Evolutionary conservation across 2,329 filamentous ascomycete genomes (phyloP).

Genomic region (Sodiomyces alkalinus): DNA sequence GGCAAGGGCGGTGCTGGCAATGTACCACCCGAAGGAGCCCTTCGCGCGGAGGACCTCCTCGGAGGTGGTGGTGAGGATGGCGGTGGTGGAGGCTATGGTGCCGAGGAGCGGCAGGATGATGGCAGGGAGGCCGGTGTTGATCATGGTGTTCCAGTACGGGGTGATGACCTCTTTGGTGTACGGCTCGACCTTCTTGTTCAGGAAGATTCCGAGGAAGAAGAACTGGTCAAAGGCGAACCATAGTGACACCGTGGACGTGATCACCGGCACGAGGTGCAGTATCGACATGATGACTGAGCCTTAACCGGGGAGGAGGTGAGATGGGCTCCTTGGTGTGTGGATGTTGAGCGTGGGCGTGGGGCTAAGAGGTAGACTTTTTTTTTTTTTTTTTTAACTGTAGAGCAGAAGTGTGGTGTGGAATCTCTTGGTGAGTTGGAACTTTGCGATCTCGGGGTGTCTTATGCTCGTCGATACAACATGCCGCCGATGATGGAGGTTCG

Average conservation of each 20-base stretch:
- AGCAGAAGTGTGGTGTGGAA: no score
- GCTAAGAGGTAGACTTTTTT: no score
- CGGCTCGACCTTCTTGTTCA: constrained; percentile 1
- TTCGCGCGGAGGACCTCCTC: background rate
- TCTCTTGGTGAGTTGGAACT: no score
- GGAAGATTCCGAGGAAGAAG: constrained; percentile 1
- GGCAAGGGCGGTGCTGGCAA: background rate
- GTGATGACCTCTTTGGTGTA: constrained; percentile 1
- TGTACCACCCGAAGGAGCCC: background rate
- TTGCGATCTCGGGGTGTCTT: no score
- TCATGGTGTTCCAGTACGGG: constrained; percentile 1
- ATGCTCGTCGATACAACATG: no score
- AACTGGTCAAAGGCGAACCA: constrained; percentile 3
- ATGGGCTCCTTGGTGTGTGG: no score
- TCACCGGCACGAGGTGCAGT: constrained; percentile 1
- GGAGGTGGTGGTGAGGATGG: constrained; percentile 1
- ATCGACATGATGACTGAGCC: constrained; percentile 4
- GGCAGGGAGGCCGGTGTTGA: background rate
- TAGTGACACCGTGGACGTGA: constrained; percentile 2
- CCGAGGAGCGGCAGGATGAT: background rate
- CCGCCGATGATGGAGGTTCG: no score
- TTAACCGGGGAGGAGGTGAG: no score
- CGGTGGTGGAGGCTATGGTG: background rate
- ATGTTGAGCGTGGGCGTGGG: no score
- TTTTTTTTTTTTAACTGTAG: no score